Conservation (phyloP, 202 grass and related monocot genomes). For the Digitaria exilis region DNA sequence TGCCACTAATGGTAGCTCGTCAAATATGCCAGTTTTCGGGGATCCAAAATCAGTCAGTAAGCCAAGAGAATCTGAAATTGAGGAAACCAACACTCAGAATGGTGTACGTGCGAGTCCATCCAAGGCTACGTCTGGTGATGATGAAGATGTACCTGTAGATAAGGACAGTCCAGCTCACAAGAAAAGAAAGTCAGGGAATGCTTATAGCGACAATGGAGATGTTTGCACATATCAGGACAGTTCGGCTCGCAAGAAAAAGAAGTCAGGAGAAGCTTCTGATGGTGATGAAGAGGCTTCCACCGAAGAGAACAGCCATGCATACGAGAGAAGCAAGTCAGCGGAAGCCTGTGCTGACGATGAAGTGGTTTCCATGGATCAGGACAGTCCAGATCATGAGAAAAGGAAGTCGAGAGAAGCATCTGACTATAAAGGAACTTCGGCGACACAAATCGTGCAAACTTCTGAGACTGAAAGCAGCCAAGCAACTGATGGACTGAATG, state of each 20-base stretch:
- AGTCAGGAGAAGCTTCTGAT: not conserved
- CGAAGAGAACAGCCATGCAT: not conserved
- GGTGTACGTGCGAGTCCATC: slow-evolving; percentile 23
- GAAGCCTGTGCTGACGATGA: not conserved
- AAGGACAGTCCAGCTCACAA: slow-evolving; percentile 12
- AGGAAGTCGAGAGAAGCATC: slow-evolving; percentile 13
- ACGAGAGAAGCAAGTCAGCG: not conserved
- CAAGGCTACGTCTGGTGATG: not conserved
- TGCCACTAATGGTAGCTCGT: slow-evolving; percentile 18
- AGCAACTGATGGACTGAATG: slow-evolving; percentile 14
- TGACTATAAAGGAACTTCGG: not conserved
- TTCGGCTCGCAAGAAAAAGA: not conserved
- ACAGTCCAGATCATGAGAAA: not conserved
- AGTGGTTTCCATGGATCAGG: not conserved
- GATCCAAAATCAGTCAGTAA: slow-evolving; percentile 24
- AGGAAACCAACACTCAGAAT: slow-evolving; percentile 25
- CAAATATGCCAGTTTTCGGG: slow-evolving; percentile 9
- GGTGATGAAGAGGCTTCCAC: not conserved
- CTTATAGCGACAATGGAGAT: slow-evolving; percentile 4
- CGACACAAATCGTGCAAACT: not conserved
- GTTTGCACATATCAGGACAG: not conserved
- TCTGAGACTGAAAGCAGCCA: slow-evolving; percentile 26
- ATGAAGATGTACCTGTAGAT: not conserved
- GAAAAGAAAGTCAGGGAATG: slow-evolving; percentile 26
- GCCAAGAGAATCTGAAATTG: slow-evolving; percentile 26